These are phyloP conservation scores for Alnus glutinosa DNA, from an alignment of 306 rosid species.

Conservation along the genomic window DNA sequence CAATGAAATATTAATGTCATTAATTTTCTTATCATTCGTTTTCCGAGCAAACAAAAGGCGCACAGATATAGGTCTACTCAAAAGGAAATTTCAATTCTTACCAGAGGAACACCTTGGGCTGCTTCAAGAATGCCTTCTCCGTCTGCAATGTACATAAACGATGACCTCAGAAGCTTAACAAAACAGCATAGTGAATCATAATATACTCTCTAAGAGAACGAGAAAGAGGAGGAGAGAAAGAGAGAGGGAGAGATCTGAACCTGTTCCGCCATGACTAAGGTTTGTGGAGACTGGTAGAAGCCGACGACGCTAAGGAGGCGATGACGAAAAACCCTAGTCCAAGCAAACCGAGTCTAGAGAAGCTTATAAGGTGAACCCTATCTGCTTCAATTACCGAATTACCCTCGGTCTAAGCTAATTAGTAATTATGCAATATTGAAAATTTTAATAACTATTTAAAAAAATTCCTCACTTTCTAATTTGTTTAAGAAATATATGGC, in stretches of 20 bases:
- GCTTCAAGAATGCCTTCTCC: slow-evolving; percentile 77
- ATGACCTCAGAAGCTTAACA: neutral
- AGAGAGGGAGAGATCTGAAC: slow-evolving; percentile 20
- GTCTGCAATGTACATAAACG: slow-evolving; percentile 39
- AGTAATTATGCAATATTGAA: too few relatives aligned
- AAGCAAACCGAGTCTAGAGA: neutral
- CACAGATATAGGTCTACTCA: neutral
- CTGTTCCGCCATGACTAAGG: slow-evolving; percentile 64
- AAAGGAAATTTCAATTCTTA: slow-evolving; percentile 6
- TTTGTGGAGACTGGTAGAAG: slow-evolving; percentile 5
- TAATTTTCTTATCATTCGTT: neutral
- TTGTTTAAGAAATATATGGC: too few relatives aligned
- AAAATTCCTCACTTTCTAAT: too few relatives aligned
- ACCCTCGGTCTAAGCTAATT: slow-evolving; percentile 1
- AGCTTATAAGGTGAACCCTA: slow-evolving; percentile 32
- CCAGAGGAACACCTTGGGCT: slow-evolving; percentile 73
- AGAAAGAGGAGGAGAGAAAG: neutral
- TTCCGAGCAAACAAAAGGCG: neutral
- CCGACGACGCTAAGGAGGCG: slow-evolving; percentile 23
- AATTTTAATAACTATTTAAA: too few relatives aligned
- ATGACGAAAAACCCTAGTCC: slow-evolving; percentile 30
- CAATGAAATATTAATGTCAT: neutral
- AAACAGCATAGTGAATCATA: neutral
- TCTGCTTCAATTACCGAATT: neutral
- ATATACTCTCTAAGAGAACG: neutral